These are phyloP conservation scores for Vishniacozyma victoriae DNA, from an alignment of 768 basidiomycete genomes.

Conservation along the genomic window DNA sequence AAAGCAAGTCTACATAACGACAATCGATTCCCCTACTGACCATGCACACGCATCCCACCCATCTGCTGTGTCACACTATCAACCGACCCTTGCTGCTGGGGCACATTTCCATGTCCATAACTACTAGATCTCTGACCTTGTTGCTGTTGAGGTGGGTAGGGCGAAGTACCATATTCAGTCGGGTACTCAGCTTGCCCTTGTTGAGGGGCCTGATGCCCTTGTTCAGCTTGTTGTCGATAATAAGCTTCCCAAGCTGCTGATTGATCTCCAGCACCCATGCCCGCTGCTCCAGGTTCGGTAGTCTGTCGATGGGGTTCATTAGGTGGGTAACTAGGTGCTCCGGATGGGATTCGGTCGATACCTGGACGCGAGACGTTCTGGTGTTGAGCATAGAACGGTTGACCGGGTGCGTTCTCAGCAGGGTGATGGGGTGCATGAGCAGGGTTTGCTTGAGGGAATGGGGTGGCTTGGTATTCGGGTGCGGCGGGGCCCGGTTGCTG, in stretches of 20 bases:
- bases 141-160: slow-evolving; percentile 7
- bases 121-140: no score
- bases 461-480: slow-evolving; percentile 7
- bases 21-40: no score
- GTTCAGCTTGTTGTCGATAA: slow-evolving; percentile 44
- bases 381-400: slow-evolving; percentile 28
- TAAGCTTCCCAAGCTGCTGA: slow-evolving; percentile 43
- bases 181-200: slow-evolving; percentile 16
- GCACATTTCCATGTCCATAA: neutral
- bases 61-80: slow-evolving; percentile 21
- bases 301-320: slow-evolving; percentile 37
- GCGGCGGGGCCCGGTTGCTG: neutral
- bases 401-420: slow-evolving; percentile 27
- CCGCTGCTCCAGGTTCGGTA: slow-evolving; percentile 44
- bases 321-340: slow-evolving; percentile 33
- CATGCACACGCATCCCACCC: slow-evolving; percentile 32
- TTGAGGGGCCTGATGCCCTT: slow-evolving; percentile 33
- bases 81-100: slow-evolving; percentile 6
- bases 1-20: no score
- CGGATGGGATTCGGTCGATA: slow-evolving; percentile 37
- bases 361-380: slow-evolving; percentile 10
- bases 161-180: slow-evolving; percentile 18
- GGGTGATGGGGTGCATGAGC: slow-evolving; percentile 32
- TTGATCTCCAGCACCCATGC: slow-evolving; percentile 48
- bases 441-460: slow-evolving; percentile 34